A percentile compares a stretch with the other conserved stretches of the same genome.
These are phyloP conservation scores for Hypoxylon lienhwacheense DNA, from an alignment of 495 filamentous ascomycete genomes.

Conservation along the genomic window DNA sequence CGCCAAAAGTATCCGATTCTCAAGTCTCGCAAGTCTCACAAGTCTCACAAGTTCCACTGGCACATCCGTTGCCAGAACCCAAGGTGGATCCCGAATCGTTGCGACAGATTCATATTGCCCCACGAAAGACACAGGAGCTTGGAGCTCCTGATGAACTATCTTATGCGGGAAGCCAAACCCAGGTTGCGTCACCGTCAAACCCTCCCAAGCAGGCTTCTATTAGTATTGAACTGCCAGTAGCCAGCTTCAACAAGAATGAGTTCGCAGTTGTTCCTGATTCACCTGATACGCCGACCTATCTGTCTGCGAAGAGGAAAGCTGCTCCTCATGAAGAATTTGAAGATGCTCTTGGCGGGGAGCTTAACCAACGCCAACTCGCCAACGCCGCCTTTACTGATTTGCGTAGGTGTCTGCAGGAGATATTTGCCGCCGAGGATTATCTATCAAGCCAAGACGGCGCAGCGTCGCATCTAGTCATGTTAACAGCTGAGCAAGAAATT, in stretches of 20 bases:
- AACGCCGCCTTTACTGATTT: constrained; percentile 70
- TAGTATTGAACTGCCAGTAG: constrained; percentile 44
- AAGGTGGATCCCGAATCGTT: constrained; percentile 17
- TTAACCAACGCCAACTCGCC: constrained; percentile 79
- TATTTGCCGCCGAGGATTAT: constrained; percentile 79
- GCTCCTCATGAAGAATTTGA: constrained; percentile 47
- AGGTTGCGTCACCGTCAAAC: constrained; percentile 5
- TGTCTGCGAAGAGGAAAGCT: constrained; percentile 47
- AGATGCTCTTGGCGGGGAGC: constrained; percentile 50
- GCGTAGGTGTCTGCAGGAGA: constrained; percentile 65
- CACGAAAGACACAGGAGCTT: constrained; percentile 13
- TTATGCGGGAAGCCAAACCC: constrained; percentile 1
- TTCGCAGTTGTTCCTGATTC: constrained; percentile 46
- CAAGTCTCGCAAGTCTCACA: constrained; percentile 18
- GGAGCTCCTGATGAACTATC: constrained; percentile 1
- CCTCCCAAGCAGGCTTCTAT: constrained; percentile 27
- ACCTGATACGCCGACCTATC: constrained; percentile 44
- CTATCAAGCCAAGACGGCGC: constrained; percentile 53
- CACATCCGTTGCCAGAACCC: constrained; percentile 3
- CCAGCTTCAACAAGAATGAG: constrained; percentile 45
- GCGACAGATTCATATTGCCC: neutral
- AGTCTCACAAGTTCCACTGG: constrained; percentile 15
- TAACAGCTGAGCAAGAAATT: constrained; percentile 57
- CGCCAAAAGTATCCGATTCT: constrained; percentile 18
- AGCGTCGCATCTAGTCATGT: constrained; percentile 44